Evolutionary conservation across 202 grass and related monocot species (phyloP).

Genomic region (Panicum hallii): DNA sequence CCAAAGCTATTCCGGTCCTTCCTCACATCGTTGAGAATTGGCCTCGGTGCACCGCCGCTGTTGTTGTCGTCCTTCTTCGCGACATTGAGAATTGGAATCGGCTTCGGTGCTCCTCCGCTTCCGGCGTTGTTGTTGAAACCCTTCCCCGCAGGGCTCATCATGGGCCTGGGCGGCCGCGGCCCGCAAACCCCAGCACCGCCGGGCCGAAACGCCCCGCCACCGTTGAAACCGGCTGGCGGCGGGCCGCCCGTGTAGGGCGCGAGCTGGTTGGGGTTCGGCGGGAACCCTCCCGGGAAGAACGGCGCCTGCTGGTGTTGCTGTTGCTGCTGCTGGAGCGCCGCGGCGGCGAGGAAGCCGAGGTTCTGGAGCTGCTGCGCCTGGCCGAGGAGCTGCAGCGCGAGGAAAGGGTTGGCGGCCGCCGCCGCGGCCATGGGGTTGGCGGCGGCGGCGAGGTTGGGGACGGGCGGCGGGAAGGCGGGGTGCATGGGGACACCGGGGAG

Average conservation of each 20-base stretch:
- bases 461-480: constrained; percentile 41
- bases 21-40: neutral
- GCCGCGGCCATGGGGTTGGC: constrained; percentile 53
- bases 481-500: constrained; percentile 22
- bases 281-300: constrained; percentile 49
- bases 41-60: neutral
- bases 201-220: constrained; percentile 42
- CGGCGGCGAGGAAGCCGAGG: constrained; percentile 66
- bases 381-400: constrained; percentile 59
- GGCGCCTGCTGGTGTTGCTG: constrained; percentile 25
- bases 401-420: constrained; percentile 56
- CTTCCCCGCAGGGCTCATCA: constrained; percentile 33
- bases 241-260: constrained; percentile 26
- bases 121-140: neutral
- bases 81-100: constrained; percentile 1
- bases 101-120: neutral
- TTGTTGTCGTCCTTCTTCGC: neutral
- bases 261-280: constrained; percentile 55
- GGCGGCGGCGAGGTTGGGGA: constrained; percentile 52
- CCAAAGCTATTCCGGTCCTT: constrained; percentile 18
- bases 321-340: constrained; percentile 45
- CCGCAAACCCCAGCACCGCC: constrained; percentile 29
- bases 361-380: constrained; percentile 82
- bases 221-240: constrained; percentile 37
- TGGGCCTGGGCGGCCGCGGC: constrained; percentile 25